Percentiles rank a stretch among this genome's conserved stretches.
These are phyloP conservation scores for Schwanniomyces vanrijiae DNA, from an alignment of 805 yeast species.

Conservation along the genomic window DNA sequence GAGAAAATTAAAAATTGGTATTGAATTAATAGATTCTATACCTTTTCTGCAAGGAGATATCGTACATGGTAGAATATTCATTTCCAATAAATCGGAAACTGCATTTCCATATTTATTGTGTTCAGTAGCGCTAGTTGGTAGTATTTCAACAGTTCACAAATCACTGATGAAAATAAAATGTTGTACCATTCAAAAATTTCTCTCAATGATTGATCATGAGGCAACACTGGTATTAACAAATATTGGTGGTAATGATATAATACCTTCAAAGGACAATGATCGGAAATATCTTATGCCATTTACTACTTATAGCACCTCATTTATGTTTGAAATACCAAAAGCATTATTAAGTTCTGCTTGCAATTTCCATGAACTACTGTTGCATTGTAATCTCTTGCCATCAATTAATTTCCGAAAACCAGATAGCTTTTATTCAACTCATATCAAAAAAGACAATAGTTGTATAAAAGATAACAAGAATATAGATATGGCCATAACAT, in stretches of 20 bases:
- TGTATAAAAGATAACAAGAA: not conserved
- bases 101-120: not conserved
- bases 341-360: not conserved
- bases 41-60: not conserved
- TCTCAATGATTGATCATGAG: not conserved
- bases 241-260: not conserved
- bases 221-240: not conserved
- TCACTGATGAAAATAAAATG: not conserved
- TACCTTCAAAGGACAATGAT: not conserved
- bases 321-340: not conserved
- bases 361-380: not conserved
- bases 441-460: not conserved
- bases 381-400: constrained; percentile 1
- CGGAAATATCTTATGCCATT: not conserved
- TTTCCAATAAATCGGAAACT: not conserved
- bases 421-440: no score
- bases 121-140: not conserved
- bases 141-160: not conserved
- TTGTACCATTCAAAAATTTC: not conserved
- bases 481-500: not conserved
- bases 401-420: not conserved
- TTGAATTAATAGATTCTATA: no score
- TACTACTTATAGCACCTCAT: not conserved
- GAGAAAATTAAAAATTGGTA: not conserved
- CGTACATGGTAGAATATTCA: not conserved